These are phyloP conservation scores for Phytophthora pluvialis DNA, from an alignment of 352 stramenopile species.

Conservation along the genomic window DNA sequence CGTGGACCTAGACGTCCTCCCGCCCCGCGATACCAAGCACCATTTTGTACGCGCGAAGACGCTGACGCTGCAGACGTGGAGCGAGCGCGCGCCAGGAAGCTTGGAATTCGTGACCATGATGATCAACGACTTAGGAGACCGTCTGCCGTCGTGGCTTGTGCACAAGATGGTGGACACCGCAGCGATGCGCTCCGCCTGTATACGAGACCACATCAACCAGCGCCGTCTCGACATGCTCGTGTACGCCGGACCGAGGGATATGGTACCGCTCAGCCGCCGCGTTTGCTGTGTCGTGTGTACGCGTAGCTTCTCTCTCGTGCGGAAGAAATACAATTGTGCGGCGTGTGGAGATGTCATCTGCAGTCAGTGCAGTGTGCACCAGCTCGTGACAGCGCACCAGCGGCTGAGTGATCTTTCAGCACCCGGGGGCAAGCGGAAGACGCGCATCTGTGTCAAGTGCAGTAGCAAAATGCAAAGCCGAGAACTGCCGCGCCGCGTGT, in stretches of 20 bases:
- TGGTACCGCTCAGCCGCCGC: constrained; percentile 73
- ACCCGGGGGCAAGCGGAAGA: constrained; percentile 72
- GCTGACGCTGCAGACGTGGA: constrained; percentile 77
- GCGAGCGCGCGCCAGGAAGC: constrained; percentile 57
- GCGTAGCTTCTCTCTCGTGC: constrained; percentile 82
- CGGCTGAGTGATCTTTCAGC: constrained; percentile 36
- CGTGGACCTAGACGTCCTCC: constrained; percentile 66
- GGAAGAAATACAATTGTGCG: constrained; percentile 88
- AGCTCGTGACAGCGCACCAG: constrained; percentile 69
- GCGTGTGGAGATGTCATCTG: constrained; percentile 86
- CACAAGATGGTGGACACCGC: constrained; percentile 85
- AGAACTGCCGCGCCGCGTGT: constrained; percentile 57
- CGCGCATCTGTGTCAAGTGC: constrained; percentile 79
- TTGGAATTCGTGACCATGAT: constrained; percentile 84
- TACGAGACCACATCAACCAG: constrained; percentile 84
- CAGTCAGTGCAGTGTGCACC: constrained; percentile 77
- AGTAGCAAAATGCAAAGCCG: constrained; percentile 63
- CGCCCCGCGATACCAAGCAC: constrained; percentile 52
- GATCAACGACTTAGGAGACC: constrained; percentile 82
- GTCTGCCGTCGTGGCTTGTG: constrained; percentile 78
- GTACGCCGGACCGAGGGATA: constrained; percentile 66
- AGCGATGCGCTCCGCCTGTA: constrained; percentile 74
- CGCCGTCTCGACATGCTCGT: constrained; percentile 74
- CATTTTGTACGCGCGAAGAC: constrained; percentile 78
- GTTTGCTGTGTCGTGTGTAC: constrained; percentile 84